These are phyloP conservation scores for Penicillium sp. DNA, from an alignment of 2,329 filamentous ascomycete genomes.

Conservation along the genomic window DNA sequence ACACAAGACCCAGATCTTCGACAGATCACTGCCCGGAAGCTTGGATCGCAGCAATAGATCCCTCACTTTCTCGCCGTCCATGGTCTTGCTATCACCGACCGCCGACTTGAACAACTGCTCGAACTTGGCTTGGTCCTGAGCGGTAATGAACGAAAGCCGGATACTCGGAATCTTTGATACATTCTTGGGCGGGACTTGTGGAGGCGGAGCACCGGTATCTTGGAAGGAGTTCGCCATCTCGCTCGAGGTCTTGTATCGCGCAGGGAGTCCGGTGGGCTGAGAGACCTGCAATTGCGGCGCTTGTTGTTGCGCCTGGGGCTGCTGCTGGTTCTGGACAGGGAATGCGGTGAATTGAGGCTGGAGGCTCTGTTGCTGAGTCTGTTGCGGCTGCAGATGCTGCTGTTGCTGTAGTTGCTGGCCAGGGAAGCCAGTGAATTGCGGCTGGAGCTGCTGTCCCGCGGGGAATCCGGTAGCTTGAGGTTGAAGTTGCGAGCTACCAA, in stretches of 20 bases:
- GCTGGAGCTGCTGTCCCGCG: slow-evolving; percentile 47
- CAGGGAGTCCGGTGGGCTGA: slow-evolving; percentile 46
- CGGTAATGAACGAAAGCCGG: slow-evolving; percentile 91
- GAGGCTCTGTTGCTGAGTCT: slow-evolving; percentile 44
- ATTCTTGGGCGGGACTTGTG: slow-evolving; percentile 62
- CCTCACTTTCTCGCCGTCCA: slow-evolving; percentile 89
- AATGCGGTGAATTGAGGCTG: slow-evolving; percentile 62
- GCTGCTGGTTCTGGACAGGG: slow-evolving; percentile 45
- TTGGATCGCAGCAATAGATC: slow-evolving; percentile 87
- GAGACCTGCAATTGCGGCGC: slow-evolving; percentile 41
- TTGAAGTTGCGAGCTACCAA: slow-evolving; percentile 57
- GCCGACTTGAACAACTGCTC: slow-evolving; percentile 97
- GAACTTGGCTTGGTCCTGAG: slow-evolving; percentile 91
- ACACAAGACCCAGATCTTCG: slow-evolving; percentile 91
- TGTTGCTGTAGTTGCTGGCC: slow-evolving; percentile 32
- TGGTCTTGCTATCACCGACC: slow-evolving; percentile 76
- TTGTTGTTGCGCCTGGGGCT: slow-evolving; percentile 17
- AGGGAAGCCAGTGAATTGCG: slow-evolving; percentile 52
- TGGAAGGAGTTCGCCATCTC: slow-evolving; percentile 67
- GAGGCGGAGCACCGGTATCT: slow-evolving; percentile 43
- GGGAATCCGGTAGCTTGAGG: slow-evolving; percentile 69
- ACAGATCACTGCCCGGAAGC: slow-evolving; percentile 80
- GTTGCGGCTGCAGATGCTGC: slow-evolving; percentile 41
- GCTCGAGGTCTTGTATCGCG: slow-evolving; percentile 62
- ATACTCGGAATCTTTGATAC: slow-evolving; percentile 87